phyloP scores from a whole-genome alignment of 2,329 filamentous ascomycete species.

The Cladobotryum mycophilum region DNA sequence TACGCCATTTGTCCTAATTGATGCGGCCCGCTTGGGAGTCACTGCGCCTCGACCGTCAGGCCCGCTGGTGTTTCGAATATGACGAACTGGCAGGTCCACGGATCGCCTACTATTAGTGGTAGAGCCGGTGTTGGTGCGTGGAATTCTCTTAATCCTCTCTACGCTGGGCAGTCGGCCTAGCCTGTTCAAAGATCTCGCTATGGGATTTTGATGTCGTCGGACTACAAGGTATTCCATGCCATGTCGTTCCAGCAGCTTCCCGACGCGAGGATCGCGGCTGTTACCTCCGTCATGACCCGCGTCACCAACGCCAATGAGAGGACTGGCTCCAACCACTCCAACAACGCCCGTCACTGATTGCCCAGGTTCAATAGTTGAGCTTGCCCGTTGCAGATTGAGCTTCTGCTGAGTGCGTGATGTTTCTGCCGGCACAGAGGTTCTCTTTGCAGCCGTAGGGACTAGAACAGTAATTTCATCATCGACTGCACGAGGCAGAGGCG shows the following conservation, averaged over 20 bases:
- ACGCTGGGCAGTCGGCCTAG: constrained; percentile 42
- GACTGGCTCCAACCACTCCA: constrained; percentile 37
- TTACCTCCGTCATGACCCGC: constrained; percentile 46
- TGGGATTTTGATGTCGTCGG: constrained; percentile 63
- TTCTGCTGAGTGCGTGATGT: constrained; percentile 69
- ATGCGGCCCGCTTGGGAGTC: constrained; percentile 28
- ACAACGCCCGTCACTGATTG: constrained; percentile 34
- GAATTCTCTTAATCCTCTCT: constrained; percentile 45
- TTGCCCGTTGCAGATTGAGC: constrained; percentile 66
- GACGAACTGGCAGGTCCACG: constrained; percentile 24
- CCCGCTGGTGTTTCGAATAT: constrained; percentile 35
- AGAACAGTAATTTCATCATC: constrained; percentile 40
- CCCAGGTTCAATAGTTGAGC: constrained; percentile 62
- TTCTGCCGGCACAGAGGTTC: constrained; percentile 39
- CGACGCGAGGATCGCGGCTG: constrained; percentile 55
- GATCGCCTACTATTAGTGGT: constrained; percentile 31
- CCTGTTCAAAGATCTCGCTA: constrained; percentile 53
- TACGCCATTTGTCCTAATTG: constrained; percentile 32
- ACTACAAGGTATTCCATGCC: constrained; percentile 71
- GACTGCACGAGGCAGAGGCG: constrained; percentile 14
- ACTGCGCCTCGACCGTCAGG: constrained; percentile 26
- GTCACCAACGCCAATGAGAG: constrained; percentile 47
- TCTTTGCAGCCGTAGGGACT: constrained; percentile 36
- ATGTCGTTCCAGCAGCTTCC: constrained; percentile 61
- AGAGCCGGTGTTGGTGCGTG: constrained; percentile 32